Conservation (phyloP, 2,329 filamentous ascomycete species). For the Venturia aucupariae region DNA sequence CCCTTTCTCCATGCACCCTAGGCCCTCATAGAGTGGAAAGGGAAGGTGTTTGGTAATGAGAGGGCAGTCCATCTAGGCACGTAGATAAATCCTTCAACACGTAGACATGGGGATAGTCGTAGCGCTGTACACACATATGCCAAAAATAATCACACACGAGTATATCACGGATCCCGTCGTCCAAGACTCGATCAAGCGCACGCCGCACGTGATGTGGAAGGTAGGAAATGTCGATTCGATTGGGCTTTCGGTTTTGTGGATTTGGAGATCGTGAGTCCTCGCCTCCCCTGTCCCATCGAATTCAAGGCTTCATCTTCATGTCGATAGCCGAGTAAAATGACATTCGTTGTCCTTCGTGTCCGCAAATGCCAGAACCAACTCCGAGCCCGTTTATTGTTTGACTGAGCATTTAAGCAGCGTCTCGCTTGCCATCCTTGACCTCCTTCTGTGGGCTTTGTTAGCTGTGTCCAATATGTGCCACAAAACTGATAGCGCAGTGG, state of each 20-base stretch:
- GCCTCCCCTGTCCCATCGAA: neutral
- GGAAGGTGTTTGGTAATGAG: conserved; percentile 59
- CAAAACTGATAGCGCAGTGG: conserved; percentile 9
- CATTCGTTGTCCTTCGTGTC: conserved; percentile 1
- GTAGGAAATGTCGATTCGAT: conserved; percentile 5
- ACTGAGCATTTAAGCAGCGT: conserved; percentile 58
- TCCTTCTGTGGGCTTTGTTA: conserved; percentile 62
- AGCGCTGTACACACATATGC: conserved; percentile 68
- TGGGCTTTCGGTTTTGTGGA: neutral
- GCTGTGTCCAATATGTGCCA: neutral
- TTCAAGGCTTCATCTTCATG: neutral
- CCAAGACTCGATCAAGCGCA: neutral
- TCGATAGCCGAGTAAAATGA: conserved; percentile 1
- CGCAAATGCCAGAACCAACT: conserved; percentile 7
- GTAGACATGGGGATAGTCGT: conserved; percentile 47
- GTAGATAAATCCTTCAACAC: conserved; percentile 58
- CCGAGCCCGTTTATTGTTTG: conserved; percentile 3
- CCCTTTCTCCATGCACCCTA: conserved; percentile 56
- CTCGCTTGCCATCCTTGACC: conserved; percentile 90
- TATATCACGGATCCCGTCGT: neutral
- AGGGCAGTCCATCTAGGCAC: conserved; percentile 52
- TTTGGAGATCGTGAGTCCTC: conserved; percentile 1
- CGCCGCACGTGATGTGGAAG: neutral
- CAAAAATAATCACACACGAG: conserved; percentile 20
- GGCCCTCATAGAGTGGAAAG: conserved; percentile 38